Evolutionary conservation across 768 basidiomycete genomes (phyloP).

Genomic region (Pholiota molesta): DNA sequence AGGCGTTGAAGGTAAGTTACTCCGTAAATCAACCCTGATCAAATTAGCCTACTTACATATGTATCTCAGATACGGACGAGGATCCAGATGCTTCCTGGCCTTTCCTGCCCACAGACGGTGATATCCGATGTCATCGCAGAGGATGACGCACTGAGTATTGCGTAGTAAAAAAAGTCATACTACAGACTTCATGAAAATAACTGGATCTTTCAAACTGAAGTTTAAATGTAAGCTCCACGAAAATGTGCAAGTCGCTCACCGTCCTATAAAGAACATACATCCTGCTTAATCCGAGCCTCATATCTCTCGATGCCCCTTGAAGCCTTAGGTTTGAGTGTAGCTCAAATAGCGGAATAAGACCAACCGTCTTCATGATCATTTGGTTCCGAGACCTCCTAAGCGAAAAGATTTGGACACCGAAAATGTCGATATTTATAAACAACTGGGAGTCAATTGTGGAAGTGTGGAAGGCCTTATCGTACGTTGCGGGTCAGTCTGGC

Average conservation of each 20-base stretch:
- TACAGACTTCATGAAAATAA: not conserved
- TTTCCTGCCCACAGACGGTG: not conserved
- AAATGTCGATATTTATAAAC: not conserved
- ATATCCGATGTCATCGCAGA: constrained; percentile 17
- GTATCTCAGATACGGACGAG: not conserved
- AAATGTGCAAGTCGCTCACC: not conserved
- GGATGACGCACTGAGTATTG: constrained; percentile 16
- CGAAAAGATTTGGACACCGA: not conserved
- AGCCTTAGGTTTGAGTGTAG: not conserved
- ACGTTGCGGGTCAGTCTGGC: not conserved
- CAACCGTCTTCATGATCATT: too few species aligned
- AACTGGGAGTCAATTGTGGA: not conserved
- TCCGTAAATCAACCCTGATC: not conserved
- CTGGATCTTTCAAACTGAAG: not conserved
- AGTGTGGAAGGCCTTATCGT: not conserved
- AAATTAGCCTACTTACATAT: not conserved
- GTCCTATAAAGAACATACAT: not conserved
- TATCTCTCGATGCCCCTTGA: too few species aligned
- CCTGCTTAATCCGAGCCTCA: too few species aligned
- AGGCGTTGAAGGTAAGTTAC: not conserved
- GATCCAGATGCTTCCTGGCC: constrained; percentile 1
- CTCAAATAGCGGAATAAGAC: not conserved
- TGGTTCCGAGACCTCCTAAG: not conserved
- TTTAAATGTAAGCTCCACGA: not conserved
- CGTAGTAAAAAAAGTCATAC: constrained; percentile 1